phyloP scores from a whole-genome alignment of 1,284 basidiomycete species.

The Ceratobasidium sp. region DNA sequence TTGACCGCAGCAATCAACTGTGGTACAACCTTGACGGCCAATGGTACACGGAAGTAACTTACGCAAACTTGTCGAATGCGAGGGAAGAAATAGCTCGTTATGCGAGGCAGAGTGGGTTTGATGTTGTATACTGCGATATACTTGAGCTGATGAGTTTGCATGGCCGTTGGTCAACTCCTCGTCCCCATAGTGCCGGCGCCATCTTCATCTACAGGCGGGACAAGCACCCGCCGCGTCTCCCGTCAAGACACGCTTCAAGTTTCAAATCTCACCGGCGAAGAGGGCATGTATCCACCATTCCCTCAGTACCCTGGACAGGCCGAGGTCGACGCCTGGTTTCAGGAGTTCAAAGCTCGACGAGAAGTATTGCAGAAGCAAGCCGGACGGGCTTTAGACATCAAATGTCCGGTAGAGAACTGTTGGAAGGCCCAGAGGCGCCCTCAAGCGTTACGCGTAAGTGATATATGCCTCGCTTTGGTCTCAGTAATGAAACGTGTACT shows the following conservation, averaged over 20 bases:
- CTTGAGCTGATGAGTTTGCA: background rate
- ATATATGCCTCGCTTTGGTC: background rate
- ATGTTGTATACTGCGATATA: background rate
- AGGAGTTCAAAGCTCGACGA: constrained; percentile 26
- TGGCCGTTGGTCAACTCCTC: too few relatives aligned
- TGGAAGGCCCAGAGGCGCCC: constrained; percentile 23
- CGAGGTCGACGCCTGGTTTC: constrained; percentile 31
- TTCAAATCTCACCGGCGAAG: constrained; percentile 2
- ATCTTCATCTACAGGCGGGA: background rate
- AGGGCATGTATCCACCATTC: constrained; percentile 20
- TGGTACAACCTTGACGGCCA: constrained; percentile 3
- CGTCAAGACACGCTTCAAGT: background rate
- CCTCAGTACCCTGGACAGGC: background rate
- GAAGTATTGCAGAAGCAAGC: background rate
- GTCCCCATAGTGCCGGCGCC: too few relatives aligned
- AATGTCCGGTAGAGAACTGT: constrained; percentile 13
- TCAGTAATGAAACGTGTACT: background rate
- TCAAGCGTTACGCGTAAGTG: constrained; percentile 29
- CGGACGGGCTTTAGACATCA: background rate
- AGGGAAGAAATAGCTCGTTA: background rate
- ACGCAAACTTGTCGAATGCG: background rate
- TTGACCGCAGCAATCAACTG: constrained; percentile 13
- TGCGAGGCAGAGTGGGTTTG: constrained; percentile 11
- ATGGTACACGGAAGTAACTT: background rate
- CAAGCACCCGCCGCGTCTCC: background rate